A percentile compares a stretch with the other conserved stretches of the same genome.
phyloP scores from a whole-genome alignment of 1,284 basidiomycete species.

The Athelia sp. region DNA sequence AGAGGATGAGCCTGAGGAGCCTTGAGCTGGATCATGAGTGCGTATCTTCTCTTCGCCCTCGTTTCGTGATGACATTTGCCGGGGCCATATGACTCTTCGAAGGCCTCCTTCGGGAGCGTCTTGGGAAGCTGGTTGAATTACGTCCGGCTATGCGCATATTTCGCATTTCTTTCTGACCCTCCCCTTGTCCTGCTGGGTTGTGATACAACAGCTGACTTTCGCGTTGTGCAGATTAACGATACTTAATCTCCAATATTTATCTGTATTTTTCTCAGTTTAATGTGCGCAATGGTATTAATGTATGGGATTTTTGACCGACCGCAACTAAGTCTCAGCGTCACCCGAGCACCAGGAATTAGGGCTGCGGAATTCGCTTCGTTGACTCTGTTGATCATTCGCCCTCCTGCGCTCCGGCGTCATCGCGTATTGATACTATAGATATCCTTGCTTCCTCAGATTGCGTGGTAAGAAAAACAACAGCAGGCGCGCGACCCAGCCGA shows the following conservation, averaged over 20 bases:
- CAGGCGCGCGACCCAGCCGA: too few relatives aligned
- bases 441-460: too few relatives aligned
- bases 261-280: too few relatives aligned
- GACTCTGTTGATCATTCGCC: too few relatives aligned
- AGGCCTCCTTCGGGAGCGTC: slow-evolving; percentile 16
- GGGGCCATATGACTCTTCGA: slow-evolving; percentile 77
- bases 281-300: too few relatives aligned
- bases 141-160: slow-evolving; percentile 37
- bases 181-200: neutral
- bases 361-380: too few relatives aligned
- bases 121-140: slow-evolving; percentile 49
- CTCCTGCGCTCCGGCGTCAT: too few relatives aligned
- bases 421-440: too few relatives aligned
- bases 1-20: slow-evolving; percentile 36
- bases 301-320: too few relatives aligned
- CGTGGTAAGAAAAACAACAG: too few relatives aligned
- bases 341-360: too few relatives aligned
- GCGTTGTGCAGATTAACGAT: neutral
- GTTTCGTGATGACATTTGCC: slow-evolving; percentile 57
- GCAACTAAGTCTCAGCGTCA: too few relatives aligned
- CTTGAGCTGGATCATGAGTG: neutral
- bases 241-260: neutral
- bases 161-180: neutral
- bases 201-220: neutral
- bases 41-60: neutral